A percentile compares a stretch with the other conserved stretches of the same genome.
Evolutionary conservation across 768 basidiomycete genomes (phyloP).

Genomic region (Flagelloscypha sp.): DNA sequence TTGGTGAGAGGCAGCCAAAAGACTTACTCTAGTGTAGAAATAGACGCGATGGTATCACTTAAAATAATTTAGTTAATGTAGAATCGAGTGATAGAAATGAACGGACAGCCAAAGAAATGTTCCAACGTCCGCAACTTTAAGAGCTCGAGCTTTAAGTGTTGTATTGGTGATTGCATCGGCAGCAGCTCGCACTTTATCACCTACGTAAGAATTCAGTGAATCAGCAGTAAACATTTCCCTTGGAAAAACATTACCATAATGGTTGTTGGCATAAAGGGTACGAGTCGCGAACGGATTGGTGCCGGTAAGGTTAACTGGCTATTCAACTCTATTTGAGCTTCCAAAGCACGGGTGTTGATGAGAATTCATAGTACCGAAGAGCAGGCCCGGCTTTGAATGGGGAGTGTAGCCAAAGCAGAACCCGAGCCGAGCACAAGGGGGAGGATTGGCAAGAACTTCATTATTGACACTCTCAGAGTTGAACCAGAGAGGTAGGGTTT

Average conservation of each 20-base stretch:
- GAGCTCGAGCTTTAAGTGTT: slow-evolving; percentile 23
- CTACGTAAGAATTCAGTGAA: too few species aligned
- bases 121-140: slow-evolving; percentile 25
- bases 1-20: too few species aligned
- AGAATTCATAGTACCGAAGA: slow-evolving; percentile 1
- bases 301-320: slow-evolving; percentile 1
- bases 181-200: slow-evolving; percentile 24
- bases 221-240: too few species aligned
- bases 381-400: not conserved
- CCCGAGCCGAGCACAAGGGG: not conserved
- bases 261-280: slow-evolving; percentile 1
- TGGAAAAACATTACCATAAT: too few species aligned
- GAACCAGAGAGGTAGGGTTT: too few species aligned
- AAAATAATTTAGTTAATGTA: not conserved
- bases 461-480: too few species aligned
- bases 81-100: not conserved
- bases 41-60: slow-evolving; percentile 4
- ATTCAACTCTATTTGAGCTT: too few species aligned
- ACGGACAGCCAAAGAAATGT: slow-evolving; percentile 31
- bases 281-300: slow-evolving; percentile 3
- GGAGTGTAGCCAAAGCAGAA: slow-evolving; percentile 1
- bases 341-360: too few species aligned
- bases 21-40: slow-evolving; percentile 11
- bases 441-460: slow-evolving; percentile 2
- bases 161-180: slow-evolving; percentile 21